Evolutionary conservation across 2,329 filamentous ascomycete genomes (phyloP).

Genomic region (Curvularia sp.): DNA sequence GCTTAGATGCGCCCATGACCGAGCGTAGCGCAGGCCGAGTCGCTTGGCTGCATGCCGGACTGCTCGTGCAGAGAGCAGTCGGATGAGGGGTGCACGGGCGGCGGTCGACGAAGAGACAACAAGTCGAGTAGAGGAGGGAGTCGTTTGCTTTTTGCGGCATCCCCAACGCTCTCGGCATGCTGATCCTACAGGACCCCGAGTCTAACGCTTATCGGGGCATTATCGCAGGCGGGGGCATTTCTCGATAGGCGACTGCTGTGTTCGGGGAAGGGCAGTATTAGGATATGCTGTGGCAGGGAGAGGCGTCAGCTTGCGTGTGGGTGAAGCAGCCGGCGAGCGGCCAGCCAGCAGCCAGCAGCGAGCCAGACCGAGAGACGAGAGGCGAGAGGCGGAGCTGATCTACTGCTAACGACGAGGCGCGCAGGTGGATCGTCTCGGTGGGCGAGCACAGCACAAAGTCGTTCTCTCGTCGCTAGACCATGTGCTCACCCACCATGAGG

Average conservation of each 20-base stretch:
- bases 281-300: slow-evolving; percentile 33
- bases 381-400: slow-evolving; percentile 16
- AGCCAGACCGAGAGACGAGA: too few relatives aligned
- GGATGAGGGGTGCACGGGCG: slow-evolving; percentile 12
- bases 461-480: slow-evolving; percentile 18
- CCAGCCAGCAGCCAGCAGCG: slow-evolving; percentile 12
- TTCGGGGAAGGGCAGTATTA: slow-evolving; percentile 25
- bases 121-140: slow-evolving; percentile 12
- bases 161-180: slow-evolving; percentile 28
- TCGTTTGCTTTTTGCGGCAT: slow-evolving; percentile 31
- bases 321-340: slow-evolving; percentile 4
- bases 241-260: slow-evolving; percentile 33
- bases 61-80: slow-evolving; percentile 15
- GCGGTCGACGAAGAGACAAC: slow-evolving; percentile 7
- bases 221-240: slow-evolving; percentile 36
- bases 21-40: slow-evolving; percentile 16
- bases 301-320: slow-evolving; percentile 29
- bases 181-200: slow-evolving; percentile 29
- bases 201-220: slow-evolving; percentile 40
- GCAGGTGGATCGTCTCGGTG: slow-evolving; percentile 25
- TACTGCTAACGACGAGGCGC: slow-evolving; percentile 1
- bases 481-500: slow-evolving; percentile 12
- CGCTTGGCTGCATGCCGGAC: slow-evolving; percentile 20
- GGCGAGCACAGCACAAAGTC: slow-evolving; percentile 28
- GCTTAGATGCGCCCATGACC: slow-evolving; percentile 32